Evolutionary conservation across 169 alveolate genomes (phyloP).

Genomic region (Plasmodium adleri): DNA sequence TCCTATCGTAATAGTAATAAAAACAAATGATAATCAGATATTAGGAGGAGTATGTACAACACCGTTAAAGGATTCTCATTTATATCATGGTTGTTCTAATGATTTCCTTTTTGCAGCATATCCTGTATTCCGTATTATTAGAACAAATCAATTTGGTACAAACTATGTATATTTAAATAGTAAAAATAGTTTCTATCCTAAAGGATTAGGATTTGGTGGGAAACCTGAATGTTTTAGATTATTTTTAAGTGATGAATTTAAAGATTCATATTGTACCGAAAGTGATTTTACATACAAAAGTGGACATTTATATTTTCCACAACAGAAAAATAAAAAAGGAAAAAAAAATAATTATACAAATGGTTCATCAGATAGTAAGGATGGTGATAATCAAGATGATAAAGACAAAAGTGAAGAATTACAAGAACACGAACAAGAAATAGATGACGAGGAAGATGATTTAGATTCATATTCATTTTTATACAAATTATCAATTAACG

Average conservation of each 20-base stretch:
- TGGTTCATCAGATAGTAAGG: neutral
- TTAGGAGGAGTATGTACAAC: constrained; percentile 75
- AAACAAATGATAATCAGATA: constrained; percentile 72
- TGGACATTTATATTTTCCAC: constrained; percentile 73
- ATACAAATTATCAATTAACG: constrained; percentile 44
- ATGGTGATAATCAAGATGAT: neutral
- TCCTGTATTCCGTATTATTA: constrained; percentile 67
- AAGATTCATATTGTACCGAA: constrained; percentile 74
- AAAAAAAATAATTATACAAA: neutral
- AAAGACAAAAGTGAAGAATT: neutral
- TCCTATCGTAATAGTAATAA: constrained; percentile 65
- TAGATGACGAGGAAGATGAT: constrained; percentile 38
- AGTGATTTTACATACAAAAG: constrained; percentile 70
- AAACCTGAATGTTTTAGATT: constrained; percentile 74
- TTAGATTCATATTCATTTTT: constrained; percentile 23
- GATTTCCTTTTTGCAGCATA: constrained; percentile 72
- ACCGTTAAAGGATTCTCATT: constrained; percentile 74
- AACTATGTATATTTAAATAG: constrained; percentile 73
- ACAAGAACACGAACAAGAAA: neutral
- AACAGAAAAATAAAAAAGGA: constrained; percentile 25
- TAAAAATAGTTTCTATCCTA: constrained; percentile 66
- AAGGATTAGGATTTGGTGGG: constrained; percentile 76
- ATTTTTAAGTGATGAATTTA: constrained; percentile 76
- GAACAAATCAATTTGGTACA: constrained; percentile 55
- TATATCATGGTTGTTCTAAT: constrained; percentile 56